These are phyloP conservation scores for Pestalotiopsis sp. DNA, from an alignment of 2,329 filamentous ascomycete species.

Conservation along the genomic window DNA sequence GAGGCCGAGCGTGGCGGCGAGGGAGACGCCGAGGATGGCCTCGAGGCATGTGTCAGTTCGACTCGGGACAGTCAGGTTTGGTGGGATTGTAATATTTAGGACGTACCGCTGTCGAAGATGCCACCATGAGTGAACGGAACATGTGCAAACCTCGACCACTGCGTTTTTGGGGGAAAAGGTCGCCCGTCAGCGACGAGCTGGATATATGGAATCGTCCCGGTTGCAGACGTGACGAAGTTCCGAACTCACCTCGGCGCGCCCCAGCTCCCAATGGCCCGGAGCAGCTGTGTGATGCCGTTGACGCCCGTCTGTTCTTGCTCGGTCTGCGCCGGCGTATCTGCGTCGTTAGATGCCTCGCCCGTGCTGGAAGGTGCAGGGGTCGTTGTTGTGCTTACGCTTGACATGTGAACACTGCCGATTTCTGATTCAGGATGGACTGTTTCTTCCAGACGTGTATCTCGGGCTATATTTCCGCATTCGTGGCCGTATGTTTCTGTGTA, in stretches of 20 bases:
- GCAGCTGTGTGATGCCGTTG: slow-evolving; percentile 3
- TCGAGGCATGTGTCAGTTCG: background rate
- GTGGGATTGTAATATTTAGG: background rate
- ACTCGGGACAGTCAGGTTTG: too few species aligned
- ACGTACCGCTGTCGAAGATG: background rate
- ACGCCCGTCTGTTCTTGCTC: background rate
- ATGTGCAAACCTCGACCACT: slow-evolving; percentile 2
- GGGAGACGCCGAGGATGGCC: background rate
- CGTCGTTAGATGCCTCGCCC: background rate
- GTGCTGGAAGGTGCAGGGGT: background rate
- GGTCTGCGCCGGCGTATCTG: background rate
- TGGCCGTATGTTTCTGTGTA: too few species aligned
- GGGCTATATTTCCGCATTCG: too few species aligned
- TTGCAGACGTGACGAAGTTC: background rate
- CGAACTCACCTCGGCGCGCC: background rate
- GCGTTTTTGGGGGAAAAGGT: background rate
- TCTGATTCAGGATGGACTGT: too few species aligned
- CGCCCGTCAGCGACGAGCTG: background rate
- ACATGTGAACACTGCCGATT: background rate
- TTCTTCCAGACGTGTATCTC: too few species aligned
- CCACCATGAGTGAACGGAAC: slow-evolving; percentile 2
- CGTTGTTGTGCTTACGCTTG: background rate
- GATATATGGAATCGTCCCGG: background rate
- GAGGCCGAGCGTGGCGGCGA: slow-evolving; percentile 1
- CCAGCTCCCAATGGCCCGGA: background rate